Base-by-base conservation (phyloP, 345 rosid genomes). In the Chamaenerion angustifolium region DNA sequence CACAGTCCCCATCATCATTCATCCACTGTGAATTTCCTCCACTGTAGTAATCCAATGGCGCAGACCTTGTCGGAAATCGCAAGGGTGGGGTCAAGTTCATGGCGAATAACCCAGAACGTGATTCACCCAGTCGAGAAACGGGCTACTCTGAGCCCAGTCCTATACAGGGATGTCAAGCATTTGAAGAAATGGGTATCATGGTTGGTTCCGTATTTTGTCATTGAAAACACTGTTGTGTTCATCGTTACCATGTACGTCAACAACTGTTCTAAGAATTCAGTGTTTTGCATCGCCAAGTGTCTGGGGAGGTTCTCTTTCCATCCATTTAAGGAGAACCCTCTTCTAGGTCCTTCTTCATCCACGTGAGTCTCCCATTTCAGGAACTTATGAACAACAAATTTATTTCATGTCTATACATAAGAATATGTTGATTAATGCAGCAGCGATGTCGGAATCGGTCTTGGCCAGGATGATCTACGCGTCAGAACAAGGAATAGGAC, bases 291-390 rank as follows among this genome's bases (percentile, higher is more conserved):
- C 41, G 93, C 83, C 13, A 67, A 55, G 46, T 82, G 75, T 67
- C 58, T 88, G 46, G 97, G 97, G 17, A 64, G 95, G 16, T 71
- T 85, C 76, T 82, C 93, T 25, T 88, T 88, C 63, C 95, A 88
- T 77, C 74, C 74, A 52, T 76, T 80, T 6, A 73, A 74, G 56
- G 97, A 88, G 73, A 88, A 88, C 54, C 97, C 95, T 54, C 95
- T 88, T 56, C 76, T 88, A 11, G 97, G 97, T 56, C 97, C 95
- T 66, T 82, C 97, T 1, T 73, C 95, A 37, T 55, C 60, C 12
- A 66, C 95, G 93, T 82, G 68, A 71, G 79, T 55, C 42, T 4
- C 16, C 31, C 12, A 31, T n/a, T n/a, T n/a, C n/a, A n/a, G n/a
- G n/a, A n/a, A n/a, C n/a, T n/a, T n/a, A n/a, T n/a, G n/a, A n/a